phyloP scores from a whole-genome alignment of 352 stramenopile species.

The Globisporangium cystogenes region DNA sequence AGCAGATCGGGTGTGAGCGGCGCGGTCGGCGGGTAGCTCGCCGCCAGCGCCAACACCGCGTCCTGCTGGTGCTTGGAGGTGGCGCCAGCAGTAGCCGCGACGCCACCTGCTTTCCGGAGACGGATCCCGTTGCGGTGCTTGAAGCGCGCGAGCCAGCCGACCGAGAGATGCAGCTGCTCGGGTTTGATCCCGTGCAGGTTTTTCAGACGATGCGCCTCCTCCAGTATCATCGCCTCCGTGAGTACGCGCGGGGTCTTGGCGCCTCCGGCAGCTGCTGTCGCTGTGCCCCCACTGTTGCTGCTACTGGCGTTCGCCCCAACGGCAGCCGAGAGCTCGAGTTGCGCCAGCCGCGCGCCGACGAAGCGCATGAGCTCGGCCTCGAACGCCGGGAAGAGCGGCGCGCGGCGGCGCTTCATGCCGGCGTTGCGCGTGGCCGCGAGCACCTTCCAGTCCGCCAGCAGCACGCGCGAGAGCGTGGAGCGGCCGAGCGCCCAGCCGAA shows the following conservation, averaged over 20 bases:
- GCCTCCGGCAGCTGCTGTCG: too few species aligned
- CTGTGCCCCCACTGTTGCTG: neutral
- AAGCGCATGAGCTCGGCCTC: constrained; percentile 60
- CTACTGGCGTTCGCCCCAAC: neutral
- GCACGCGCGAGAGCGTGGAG: constrained; percentile 74
- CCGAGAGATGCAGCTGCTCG: constrained; percentile 62
- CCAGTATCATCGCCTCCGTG: constrained; percentile 65
- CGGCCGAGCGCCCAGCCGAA: constrained; percentile 63
- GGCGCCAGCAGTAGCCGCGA: constrained; percentile 9
- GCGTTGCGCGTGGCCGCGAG: constrained; percentile 49
- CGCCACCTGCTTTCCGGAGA: constrained; percentile 35
- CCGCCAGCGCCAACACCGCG: neutral
- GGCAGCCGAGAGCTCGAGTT: neutral
- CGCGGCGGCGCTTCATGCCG: constrained; percentile 69
- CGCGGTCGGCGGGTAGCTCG: constrained; percentile 8
- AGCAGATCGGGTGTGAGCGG: constrained; percentile 5
- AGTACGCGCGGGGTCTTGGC: constrained; percentile 10
- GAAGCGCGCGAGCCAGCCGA: constrained; percentile 66
- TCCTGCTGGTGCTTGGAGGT: neutral
- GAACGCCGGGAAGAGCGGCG: constrained; percentile 65
- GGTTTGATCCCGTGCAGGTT: constrained; percentile 56
- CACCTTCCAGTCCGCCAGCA: constrained; percentile 58
- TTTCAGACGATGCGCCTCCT: constrained; percentile 70
- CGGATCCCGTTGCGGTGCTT: constrained; percentile 71
- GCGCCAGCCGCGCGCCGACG: constrained; percentile 22